Percentiles rank a stretch among this genome's conserved stretches.
phyloP scores from a whole-genome alignment of 1,284 basidiomycete genomes.

The Anthracocystis setariae region DNA sequence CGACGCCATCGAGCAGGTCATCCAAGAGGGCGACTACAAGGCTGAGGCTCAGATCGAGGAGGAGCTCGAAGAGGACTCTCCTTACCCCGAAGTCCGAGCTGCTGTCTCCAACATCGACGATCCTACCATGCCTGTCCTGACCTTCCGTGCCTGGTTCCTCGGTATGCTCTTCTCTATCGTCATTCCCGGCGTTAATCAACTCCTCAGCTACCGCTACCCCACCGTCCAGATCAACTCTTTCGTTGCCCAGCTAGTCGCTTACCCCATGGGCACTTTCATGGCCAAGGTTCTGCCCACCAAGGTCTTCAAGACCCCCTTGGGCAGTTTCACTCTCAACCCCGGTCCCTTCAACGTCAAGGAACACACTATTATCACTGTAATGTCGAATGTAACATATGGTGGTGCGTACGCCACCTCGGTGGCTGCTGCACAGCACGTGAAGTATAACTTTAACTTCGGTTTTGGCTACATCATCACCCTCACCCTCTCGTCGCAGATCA shows the following conservation, averaged over 20 bases:
- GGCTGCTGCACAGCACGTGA: conserved; percentile 45
- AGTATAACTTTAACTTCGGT: conserved; percentile 50
- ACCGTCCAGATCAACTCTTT: conserved; percentile 54
- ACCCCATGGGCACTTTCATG: conserved; percentile 54
- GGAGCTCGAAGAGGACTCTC: conserved; percentile 59
- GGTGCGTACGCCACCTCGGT: conserved; percentile 68
- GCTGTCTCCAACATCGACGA: conserved; percentile 65
- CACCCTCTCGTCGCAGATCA: conserved; percentile 69
- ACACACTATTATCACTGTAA: conserved; percentile 65
- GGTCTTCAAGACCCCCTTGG: conserved; percentile 49
- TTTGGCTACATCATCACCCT: conserved; percentile 70
- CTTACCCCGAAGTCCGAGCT: conserved; percentile 63
- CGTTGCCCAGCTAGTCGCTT: conserved; percentile 55
- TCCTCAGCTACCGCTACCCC: conserved; percentile 62
- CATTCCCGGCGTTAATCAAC: conserved; percentile 60
- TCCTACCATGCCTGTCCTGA: conserved; percentile 61
- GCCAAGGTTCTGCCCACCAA: conserved; percentile 51
- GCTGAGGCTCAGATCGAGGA: conserved; percentile 49
- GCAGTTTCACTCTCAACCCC: conserved; percentile 56
- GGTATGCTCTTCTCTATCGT: conserved; percentile 60
- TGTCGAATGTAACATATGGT: conserved; percentile 69
- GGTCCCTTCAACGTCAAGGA: conserved; percentile 66
- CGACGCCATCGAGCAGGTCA: conserved; percentile 42
- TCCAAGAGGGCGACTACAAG: conserved; percentile 57
- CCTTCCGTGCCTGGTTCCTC: conserved; percentile 61